Conservation (phyloP, 371 early-diverging fungal species). For the Choanephora cucurbitarum region DNA sequence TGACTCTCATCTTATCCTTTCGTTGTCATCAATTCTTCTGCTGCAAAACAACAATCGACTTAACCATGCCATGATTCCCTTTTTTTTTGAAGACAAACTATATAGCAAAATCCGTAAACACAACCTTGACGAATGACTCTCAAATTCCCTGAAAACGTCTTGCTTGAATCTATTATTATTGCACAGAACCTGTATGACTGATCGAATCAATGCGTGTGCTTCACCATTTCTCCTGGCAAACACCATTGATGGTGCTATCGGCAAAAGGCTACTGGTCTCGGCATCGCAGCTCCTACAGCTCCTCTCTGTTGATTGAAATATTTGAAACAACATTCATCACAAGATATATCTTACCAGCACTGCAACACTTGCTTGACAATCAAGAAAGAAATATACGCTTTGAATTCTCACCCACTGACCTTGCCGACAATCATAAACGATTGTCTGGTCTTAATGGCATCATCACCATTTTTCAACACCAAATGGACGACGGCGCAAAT, state of each 20-base stretch:
- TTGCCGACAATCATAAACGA: constrained; percentile 20
- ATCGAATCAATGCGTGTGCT: constrained; percentile 9
- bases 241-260: constrained; percentile 11
- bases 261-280: constrained; percentile 15
- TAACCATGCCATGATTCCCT: constrained; percentile 7
- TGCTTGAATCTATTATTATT: constrained; percentile 5
- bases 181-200: constrained; percentile 12
- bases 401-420: constrained; percentile 21
- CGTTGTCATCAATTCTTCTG: constrained; percentile 10
- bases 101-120: constrained; percentile 6
- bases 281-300: constrained; percentile 19
- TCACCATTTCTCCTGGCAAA: constrained; percentile 11
- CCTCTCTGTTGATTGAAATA: constrained; percentile 19
- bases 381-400: constrained; percentile 19
- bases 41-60: constrained; percentile 15
- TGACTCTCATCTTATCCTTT: constrained; percentile 11
- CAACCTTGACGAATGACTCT: constrained; percentile 7
- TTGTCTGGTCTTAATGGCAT: constrained; percentile 16
- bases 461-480: constrained; percentile 20
- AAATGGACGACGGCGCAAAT: constrained; percentile 23
- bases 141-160: constrained; percentile 7
- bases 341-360: constrained; percentile 20
- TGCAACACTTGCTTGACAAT: constrained; percentile 28
- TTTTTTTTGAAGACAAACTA: constrained; percentile 12
- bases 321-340: constrained; percentile 20